Evolutionary conservation across 169 alveolate species (phyloP).

Genomic region (Plasmodium gonderi): DNA sequence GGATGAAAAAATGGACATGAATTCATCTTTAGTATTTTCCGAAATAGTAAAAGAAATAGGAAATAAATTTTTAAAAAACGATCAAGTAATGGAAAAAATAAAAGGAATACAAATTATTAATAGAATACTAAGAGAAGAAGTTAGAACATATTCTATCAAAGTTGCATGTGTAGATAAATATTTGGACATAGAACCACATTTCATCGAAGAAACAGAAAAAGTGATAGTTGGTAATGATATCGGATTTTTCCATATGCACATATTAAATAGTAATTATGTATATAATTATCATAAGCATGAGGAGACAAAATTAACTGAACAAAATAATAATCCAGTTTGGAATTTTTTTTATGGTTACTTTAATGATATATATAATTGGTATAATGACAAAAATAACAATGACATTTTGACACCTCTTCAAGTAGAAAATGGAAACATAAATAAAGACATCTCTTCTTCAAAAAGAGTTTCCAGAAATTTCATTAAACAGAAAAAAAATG

Average conservation of each 20-base stretch:
- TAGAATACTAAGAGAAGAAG: conserved; percentile 44
- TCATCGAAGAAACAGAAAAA: conserved; percentile 48
- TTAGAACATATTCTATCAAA: conserved; percentile 47
- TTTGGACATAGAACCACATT: conserved; percentile 45
- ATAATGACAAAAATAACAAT: neutral
- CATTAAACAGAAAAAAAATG: neutral
- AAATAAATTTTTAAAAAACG: conserved; percentile 25
- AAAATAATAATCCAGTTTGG: conserved; percentile 17
- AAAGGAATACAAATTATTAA: conserved; percentile 29
- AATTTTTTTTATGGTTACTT: conserved; percentile 45
- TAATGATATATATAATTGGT: conserved; percentile 47
- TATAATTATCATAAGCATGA: conserved; percentile 39
- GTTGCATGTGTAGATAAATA: conserved; percentile 25
- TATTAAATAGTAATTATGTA: conserved; percentile 1
- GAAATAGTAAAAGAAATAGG: conserved; percentile 18
- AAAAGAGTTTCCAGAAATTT: conserved; percentile 16
- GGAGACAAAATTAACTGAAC: neutral
- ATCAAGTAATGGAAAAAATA: conserved; percentile 24
- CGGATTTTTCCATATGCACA: conserved; percentile 29
- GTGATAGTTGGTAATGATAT: conserved; percentile 39
- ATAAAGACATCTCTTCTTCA: conserved; percentile 8
- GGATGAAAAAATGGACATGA: neutral
- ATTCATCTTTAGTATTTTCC: neutral
- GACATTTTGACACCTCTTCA: neutral
- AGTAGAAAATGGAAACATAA: neutral